Base-by-base conservation (phyloP, 2,329 filamentous ascomycete species). In the Cladophialophora exuberans region DNA sequence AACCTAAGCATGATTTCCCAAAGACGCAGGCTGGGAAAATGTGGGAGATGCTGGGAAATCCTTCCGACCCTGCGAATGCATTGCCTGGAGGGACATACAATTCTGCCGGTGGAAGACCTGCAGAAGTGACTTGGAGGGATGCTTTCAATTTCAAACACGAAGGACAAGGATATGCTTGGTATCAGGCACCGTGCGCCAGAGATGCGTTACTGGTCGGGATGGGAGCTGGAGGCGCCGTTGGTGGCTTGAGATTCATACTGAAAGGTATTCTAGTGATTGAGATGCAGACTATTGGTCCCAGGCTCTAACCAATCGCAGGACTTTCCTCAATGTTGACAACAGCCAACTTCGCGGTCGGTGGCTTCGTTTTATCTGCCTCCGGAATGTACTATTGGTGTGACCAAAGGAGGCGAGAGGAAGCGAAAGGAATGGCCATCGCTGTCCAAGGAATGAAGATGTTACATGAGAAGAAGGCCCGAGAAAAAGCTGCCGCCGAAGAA, bases 171-270 rank as follows among this genome's bases (percentile, higher is more conserved):
- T 71, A 83, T 39, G 83, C 84, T 39, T 77, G 95, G 49, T 86
- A 92, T 70, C 87, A 88, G 71, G 82, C 85, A 54, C 93, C 93
- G 0, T 97, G 94, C 71, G 88, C 90, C 17, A 81, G 92, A 58
- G 87, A 96, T 68, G 87, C 89, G 2, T 78, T 96, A 49, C 76
- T 97, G 64, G 85, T 88, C 1, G 94, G 91, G 20, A 95, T 99
- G 65, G 88, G 84, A 1, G 81, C 83, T 2, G 94, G 90, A 3
- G 88, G 90, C 60, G 87, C 82, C 3, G 73, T 90, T 26, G 93
- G 92, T 51, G 87, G 85, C 55, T 66, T 92, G 51, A 83, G 87
- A 60, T 88, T 86, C 65, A 78, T 97, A 18, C 73, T 90, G 63
- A 85, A 88, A 75, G 87, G 91, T 95, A 77, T 26, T 42, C 31